Conservation (phyloP, 1,139 yeast species). For the Yamadazyma mexicana region DNA sequence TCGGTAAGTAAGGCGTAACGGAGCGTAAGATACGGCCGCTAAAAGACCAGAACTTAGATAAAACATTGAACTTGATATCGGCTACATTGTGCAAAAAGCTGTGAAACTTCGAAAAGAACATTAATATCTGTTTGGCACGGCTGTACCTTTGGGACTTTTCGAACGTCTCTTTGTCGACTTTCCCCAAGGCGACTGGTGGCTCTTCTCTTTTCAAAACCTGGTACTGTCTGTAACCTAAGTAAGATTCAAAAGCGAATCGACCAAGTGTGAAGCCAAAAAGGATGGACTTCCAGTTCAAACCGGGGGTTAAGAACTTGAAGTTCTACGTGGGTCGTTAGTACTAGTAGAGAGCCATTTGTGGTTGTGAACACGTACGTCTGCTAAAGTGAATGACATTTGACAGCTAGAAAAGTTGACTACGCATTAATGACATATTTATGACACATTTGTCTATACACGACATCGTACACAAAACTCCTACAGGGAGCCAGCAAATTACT, state of each 20-base stretch:
- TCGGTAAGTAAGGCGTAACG: constrained; percentile 37
- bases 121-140: constrained; percentile 75
- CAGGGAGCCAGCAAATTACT: no score
- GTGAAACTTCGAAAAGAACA: constrained; percentile 55
- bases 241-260: constrained; percentile 72
- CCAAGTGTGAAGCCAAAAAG: constrained; percentile 75
- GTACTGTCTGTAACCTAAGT: constrained; percentile 76
- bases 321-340: constrained; percentile 18
- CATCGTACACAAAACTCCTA: no score
- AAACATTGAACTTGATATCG: constrained; percentile 57
- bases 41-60: constrained; percentile 68
- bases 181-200: constrained; percentile 65
- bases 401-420: no score
- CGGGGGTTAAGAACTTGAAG: constrained; percentile 42
- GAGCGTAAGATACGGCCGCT: constrained; percentile 44
- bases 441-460: no score
- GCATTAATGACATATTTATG: no score
- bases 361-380: constrained; percentile 16
- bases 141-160: constrained; percentile 79
- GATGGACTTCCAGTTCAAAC: constrained; percentile 76
- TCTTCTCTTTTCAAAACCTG: constrained; percentile 54
- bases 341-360: no score
- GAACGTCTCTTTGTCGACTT: constrained; percentile 71
- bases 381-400: constrained; percentile 16
- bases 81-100: constrained; percentile 57